phyloP scores from a whole-genome alignment of 129 eudicot species.

The Mikania micrantha region DNA sequence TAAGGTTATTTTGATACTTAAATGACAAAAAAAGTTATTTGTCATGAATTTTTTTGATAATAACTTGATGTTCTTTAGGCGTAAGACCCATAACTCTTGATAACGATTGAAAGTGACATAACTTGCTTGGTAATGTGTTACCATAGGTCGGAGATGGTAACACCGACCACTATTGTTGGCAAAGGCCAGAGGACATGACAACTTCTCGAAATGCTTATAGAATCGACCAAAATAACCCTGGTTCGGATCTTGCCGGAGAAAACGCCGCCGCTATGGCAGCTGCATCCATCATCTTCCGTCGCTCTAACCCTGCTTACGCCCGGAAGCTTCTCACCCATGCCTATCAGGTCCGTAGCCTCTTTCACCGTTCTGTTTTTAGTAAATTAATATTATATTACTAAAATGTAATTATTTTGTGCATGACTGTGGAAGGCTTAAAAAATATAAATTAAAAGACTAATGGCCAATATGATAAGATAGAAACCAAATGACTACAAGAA shows the following conservation, averaged over 20 bases:
- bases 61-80: background rate
- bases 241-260: conserved; percentile 78
- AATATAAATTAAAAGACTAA: no score
- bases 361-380: background rate
- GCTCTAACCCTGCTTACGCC: conserved; percentile 52
- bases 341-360: conserved; percentile 37
- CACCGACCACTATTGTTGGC: conserved; percentile 81
- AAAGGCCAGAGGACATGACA: conserved; percentile 86
- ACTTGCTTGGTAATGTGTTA: no score
- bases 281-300: conserved; percentile 57
- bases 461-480: no score
- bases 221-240: conserved; percentile 63
- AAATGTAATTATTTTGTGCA: background rate
- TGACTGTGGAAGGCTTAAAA: background rate
- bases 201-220: conserved; percentile 64
- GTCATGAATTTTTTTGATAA: background rate
- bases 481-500: no score
- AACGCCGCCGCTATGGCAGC: conserved; percentile 88
- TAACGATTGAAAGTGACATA: no score
- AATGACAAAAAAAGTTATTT: background rate
- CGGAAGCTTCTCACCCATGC: conserved; percentile 59
- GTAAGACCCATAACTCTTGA: background rate
- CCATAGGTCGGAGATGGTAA: conserved; percentile 76
- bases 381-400: background rate
- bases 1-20: background rate